Base-by-base conservation (phyloP, 2,329 filamentous ascomycete species). In the Colletotrichum sp. region DNA sequence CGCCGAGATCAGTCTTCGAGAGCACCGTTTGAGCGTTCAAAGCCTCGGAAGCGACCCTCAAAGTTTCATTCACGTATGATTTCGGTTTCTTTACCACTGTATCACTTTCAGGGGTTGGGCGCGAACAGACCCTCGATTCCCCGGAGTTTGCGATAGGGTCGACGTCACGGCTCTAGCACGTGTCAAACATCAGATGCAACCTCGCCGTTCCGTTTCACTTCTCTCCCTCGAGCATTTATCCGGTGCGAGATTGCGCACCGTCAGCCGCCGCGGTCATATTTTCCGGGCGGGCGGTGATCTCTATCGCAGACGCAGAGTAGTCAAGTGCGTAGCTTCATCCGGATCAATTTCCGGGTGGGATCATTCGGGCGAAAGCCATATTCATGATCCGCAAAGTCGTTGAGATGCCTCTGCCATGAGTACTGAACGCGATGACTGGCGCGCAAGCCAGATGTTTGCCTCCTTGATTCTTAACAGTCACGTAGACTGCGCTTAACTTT, bases 181-280 rank as follows among this genome's bases (percentile, higher is more conserved):
- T 75, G 73, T 65, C 64, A 68, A 75, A 52, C 56, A 68, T 75
- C 73, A 68, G 70, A 73, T 43, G 70, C 62, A 64, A 73, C 38
- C 56, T 55, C 28, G 24, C 60, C 43, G 43, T 52, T 52, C 43
- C 43, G 10, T 52, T 52, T 52, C 43, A 52, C 43, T 2, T 52
- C n/a, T 52, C 6, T 52, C n/a, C n/a, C n/a, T 21, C n/a, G 43
- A 52, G 43, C 43, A 21, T 52, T 21, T 52, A 52, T 52, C 43
- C 43, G 43, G 43, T 21, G n/a, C 43, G 43, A 52, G n/a, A 52
- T 52, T 21, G 43, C n/a, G 43, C 43, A 52, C 43, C 43, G 6
- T 24, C 43, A 52, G 43, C 43, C 43, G 43, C 43, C 43, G 12
- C n/a, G n/a, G 43, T 3, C 43, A 13, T 52, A 52, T 52, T 52